Conservation (phyloP, 2,329 filamentous ascomycete species). For the Sclerotiophoma versabilis region DNA sequence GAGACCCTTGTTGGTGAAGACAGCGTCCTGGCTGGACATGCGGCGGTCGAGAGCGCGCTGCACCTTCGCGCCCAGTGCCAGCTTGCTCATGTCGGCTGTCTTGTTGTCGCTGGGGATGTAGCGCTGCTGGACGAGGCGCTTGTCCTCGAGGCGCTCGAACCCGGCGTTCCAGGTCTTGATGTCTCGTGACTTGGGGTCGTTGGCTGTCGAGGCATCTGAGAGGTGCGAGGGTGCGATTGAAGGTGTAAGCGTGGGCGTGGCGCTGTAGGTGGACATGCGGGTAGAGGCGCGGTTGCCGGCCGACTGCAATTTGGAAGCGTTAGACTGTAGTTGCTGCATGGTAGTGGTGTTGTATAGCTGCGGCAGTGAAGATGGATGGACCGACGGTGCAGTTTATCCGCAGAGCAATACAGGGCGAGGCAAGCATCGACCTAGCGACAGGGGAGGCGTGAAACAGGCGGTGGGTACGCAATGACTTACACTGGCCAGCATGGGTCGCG, state of each 20-base stretch:
- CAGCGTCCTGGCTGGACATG: conserved; percentile 88
- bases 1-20: conserved; percentile 68
- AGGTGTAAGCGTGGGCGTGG: conserved; percentile 58
- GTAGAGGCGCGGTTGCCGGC: conserved; percentile 49
- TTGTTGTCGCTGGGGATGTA: conserved; percentile 81
- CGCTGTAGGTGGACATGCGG: conserved; percentile 60
- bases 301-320: conserved; percentile 40
- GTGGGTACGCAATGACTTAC: conserved; percentile 45
- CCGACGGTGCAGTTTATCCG: conserved; percentile 21
- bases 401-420: conserved; percentile 6
- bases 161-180: conserved; percentile 80
- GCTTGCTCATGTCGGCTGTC: conserved; percentile 80
- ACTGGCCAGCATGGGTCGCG: conserved; percentile 50
- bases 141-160: conserved; percentile 88
- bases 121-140: conserved; percentile 81
- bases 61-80: conserved; percentile 88
- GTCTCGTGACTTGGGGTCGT: conserved; percentile 63
- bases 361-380: conserved; percentile 8
- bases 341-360: conserved; percentile 11
- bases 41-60: conserved; percentile 85
- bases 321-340: conserved; percentile 36
- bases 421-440: conserved; percentile 28
- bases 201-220: conserved; percentile 44
- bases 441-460: conserved; percentile 39
- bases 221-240: conserved; percentile 57